These are phyloP conservation scores for Calvatia gigantea DNA, from an alignment of 768 basidiomycete genomes.

Conservation along the genomic window DNA sequence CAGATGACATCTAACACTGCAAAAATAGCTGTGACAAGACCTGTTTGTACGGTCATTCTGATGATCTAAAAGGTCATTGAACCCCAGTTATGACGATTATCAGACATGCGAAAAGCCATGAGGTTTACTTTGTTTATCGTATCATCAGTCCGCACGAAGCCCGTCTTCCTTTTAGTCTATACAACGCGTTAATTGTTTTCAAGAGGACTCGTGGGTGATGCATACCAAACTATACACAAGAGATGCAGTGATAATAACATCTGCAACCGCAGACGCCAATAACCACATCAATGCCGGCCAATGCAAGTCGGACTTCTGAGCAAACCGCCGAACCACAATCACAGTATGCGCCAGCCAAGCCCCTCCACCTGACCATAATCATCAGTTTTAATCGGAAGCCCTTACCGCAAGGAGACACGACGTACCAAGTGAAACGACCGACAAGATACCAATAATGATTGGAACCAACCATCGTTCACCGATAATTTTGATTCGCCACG, in stretches of 20 bases:
- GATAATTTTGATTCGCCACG: slow-evolving; percentile 34
- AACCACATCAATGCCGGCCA: slow-evolving; percentile 41
- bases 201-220: not conserved
- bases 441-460: slow-evolving; percentile 23
- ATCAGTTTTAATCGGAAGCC: not conserved
- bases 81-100: slow-evolving; percentile 16
- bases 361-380: slow-evolving; percentile 25
- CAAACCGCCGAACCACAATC: slow-evolving; percentile 22
- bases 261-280: slow-evolving; percentile 37
- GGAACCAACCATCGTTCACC: slow-evolving; percentile 26
- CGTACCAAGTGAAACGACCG: slow-evolving; percentile 29
- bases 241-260: slow-evolving; percentile 41
- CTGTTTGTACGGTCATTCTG: slow-evolving; percentile 27
- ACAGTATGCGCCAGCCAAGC: slow-evolving; percentile 28
- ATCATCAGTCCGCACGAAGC: slow-evolving; percentile 31
- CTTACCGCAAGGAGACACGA: not conserved
- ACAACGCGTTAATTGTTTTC: not conserved
- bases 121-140: slow-evolving; percentile 24
- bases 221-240: slow-evolving; percentile 42
- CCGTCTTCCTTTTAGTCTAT: slow-evolving; percentile 34
- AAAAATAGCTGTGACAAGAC: slow-evolving; percentile 25
- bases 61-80: slow-evolving; percentile 6
- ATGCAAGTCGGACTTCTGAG: slow-evolving; percentile 26
- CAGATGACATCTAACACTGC: slow-evolving; percentile 27
- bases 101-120: slow-evolving; percentile 16